Percentiles rank a stretch among this genome's conserved stretches.
Evolutionary conservation across 2,329 filamentous ascomycete genomes (phyloP).

Genomic region (Colletotrichum caudatum): DNA sequence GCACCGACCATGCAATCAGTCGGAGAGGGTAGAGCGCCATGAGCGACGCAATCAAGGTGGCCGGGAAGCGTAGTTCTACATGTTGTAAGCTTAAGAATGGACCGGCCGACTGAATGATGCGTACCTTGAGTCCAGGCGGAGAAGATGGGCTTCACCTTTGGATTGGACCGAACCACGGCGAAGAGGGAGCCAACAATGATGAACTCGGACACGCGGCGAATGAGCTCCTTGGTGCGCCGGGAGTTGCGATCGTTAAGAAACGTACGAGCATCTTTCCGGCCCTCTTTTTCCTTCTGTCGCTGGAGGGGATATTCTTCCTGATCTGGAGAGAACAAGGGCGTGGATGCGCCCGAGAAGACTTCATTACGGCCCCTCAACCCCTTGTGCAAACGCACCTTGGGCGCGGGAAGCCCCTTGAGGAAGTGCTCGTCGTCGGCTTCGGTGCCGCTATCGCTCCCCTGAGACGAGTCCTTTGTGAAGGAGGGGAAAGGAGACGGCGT

Average conservation of each 20-base stretch:
- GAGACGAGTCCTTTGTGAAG: slow-evolving; percentile 65
- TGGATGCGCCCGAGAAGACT: slow-evolving; percentile 65
- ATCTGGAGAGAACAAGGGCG: slow-evolving; percentile 65
- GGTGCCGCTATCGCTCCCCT: slow-evolving; percentile 88
- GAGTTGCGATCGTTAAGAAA: slow-evolving; percentile 46
- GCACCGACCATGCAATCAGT: slow-evolving; percentile 63
- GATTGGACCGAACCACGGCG: slow-evolving; percentile 61
- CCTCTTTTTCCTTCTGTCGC: slow-evolving; percentile 29
- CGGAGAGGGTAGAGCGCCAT: slow-evolving; percentile 70
- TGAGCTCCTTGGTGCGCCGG: slow-evolving; percentile 63
- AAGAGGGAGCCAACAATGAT: slow-evolving; percentile 63
- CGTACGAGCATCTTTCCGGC: slow-evolving; percentile 11
- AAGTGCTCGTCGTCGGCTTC: slow-evolving; percentile 96
- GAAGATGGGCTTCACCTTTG: slow-evolving; percentile 59
- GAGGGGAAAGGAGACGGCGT: slow-evolving; percentile 45
- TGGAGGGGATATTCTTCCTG: slow-evolving; percentile 52
- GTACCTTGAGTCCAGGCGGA: slow-evolving; percentile 64
- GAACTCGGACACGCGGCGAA: slow-evolving; percentile 66
- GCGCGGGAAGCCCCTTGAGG: slow-evolving; percentile 85
- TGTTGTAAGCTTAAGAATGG: slow-evolving; percentile 42
- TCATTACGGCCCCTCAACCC: slow-evolving; percentile 76
- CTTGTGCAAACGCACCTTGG: slow-evolving; percentile 79
- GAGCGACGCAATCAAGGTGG: slow-evolving; percentile 54
- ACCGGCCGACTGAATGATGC: slow-evolving; percentile 18
- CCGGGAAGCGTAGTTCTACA: slow-evolving; percentile 59